Evolutionary conservation across 2,329 filamentous ascomycete species (phyloP).

Genomic region (Escovopsis sp.): DNA sequence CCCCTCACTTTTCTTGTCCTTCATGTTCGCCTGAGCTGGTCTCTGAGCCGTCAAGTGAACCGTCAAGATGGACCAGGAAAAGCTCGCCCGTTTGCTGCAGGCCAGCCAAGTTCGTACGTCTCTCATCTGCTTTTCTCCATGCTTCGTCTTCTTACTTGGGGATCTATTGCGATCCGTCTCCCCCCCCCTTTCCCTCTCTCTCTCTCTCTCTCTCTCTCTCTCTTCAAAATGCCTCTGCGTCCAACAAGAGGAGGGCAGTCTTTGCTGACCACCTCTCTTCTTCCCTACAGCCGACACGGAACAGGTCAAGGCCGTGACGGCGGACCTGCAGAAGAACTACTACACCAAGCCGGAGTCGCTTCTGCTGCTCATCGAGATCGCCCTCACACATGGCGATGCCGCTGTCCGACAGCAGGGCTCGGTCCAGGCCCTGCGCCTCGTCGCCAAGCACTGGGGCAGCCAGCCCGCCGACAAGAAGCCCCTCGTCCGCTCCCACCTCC

Average conservation of each 20-base stretch:
- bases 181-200: background rate
- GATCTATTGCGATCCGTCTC: too few species aligned
- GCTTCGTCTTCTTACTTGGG: too few species aligned
- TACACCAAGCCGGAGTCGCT: conserved; percentile 77
- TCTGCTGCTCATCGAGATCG: conserved; percentile 72
- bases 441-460: conserved; percentile 71
- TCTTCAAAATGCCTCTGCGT: too few species aligned
- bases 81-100: conserved; percentile 76
- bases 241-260: too few species aligned
- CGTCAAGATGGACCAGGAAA: conserved; percentile 37
- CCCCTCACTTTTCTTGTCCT: conserved; percentile 2
- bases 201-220: conserved; percentile 3
- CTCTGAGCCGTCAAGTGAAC: conserved; percentile 12
- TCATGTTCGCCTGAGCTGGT: conserved; percentile 7
- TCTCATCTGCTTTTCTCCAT: background rate
- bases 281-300: conserved; percentile 60
- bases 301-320: conserved; percentile 77
- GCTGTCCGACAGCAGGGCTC: conserved; percentile 78
- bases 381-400: conserved; percentile 59
- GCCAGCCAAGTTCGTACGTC: conserved; percentile 72
- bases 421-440: conserved; percentile 73
- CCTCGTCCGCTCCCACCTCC: conserved; percentile 64
- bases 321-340: conserved; percentile 82
- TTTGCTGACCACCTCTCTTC: conserved; percentile 16
- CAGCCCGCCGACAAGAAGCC: conserved; percentile 62